phyloP scores from a whole-genome alignment of 306 rosid species.

The Sophora flavescens region DNA sequence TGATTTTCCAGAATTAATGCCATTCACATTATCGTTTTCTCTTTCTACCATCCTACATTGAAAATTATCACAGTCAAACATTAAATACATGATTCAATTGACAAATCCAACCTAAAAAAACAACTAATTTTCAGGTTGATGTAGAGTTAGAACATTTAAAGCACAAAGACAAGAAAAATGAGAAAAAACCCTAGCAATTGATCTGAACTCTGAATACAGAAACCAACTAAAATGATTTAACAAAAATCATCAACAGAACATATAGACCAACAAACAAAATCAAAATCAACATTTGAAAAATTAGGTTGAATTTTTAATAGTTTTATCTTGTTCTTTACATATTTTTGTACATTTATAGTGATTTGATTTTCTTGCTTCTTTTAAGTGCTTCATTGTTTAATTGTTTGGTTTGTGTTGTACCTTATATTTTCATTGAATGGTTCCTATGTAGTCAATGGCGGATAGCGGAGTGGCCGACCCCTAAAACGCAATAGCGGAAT shows the following conservation, averaged over 20 bases:
- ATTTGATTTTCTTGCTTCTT: background rate
- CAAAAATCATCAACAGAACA: background rate
- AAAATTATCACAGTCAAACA: background rate
- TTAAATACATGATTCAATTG: background rate
- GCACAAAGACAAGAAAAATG: background rate
- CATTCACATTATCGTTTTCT: background rate
- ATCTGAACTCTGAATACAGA: background rate
- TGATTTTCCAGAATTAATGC: background rate
- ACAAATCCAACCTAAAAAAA: background rate
- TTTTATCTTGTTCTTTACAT: background rate
- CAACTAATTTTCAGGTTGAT: background rate
- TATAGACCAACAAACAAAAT: background rate
- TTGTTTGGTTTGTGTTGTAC: conserved; percentile 2
- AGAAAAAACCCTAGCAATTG: background rate
- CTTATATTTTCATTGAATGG: background rate
- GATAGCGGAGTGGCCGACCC: too few species aligned
- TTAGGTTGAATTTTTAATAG: background rate
- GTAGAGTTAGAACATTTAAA: background rate
- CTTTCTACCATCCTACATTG: conserved; percentile 7
- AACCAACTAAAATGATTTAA: background rate
- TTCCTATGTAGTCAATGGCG: too few species aligned
- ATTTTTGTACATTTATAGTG: background rate
- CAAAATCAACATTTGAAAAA: background rate
- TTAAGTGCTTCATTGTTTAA: background rate
- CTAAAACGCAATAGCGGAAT: too few species aligned